These are phyloP conservation scores for Chrysochromulina tobinii DNA, from an alignment of 78 protist genomes.

Conservation along the genomic window DNA sequence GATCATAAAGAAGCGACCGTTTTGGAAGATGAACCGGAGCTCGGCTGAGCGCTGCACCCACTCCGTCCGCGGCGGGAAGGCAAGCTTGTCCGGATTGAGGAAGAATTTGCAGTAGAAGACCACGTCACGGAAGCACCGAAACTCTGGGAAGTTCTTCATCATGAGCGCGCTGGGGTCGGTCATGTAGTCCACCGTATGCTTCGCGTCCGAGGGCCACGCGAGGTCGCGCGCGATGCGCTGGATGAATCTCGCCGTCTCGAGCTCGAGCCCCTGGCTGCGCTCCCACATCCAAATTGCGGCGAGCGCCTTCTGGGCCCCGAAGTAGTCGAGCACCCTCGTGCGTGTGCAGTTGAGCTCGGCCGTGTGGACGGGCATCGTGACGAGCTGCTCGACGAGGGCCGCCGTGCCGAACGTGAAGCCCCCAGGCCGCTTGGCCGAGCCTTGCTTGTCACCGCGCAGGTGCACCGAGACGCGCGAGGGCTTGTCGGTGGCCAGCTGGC, in stretches of 20 bases:
- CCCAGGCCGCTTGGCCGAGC: no score
- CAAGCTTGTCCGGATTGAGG: constrained; percentile 15
- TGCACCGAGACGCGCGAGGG: constrained; percentile 28
- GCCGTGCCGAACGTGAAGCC: not conserved
- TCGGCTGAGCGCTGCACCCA: not conserved
- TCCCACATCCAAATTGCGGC: not conserved
- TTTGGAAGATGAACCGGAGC: not conserved
- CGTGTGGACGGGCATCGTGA: not conserved
- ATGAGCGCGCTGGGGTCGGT: not conserved
- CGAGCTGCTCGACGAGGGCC: not conserved
- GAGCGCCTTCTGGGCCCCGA: not conserved
- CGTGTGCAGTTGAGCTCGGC: constrained; percentile 47
- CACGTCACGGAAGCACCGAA: not conserved
- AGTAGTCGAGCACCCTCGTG: constrained; percentile 55
- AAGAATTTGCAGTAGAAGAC: constrained; percentile 39
- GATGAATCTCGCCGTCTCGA: not conserved
- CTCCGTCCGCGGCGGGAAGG: not conserved
- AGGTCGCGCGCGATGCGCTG: not conserved
- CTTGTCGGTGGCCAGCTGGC: constrained; percentile 29
- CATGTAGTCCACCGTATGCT: not conserved
- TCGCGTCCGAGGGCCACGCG: not conserved
- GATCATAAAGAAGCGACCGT: not conserved
- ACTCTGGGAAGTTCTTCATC: constrained; percentile 41
- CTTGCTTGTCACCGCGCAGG: not conserved
- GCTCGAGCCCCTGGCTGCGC: not conserved